Evolutionary conservation across 2,329 filamentous ascomycete species (phyloP), one percentile per base, ranked within the genome.

Genomic region (Cercospora brassicicola): DNA sequence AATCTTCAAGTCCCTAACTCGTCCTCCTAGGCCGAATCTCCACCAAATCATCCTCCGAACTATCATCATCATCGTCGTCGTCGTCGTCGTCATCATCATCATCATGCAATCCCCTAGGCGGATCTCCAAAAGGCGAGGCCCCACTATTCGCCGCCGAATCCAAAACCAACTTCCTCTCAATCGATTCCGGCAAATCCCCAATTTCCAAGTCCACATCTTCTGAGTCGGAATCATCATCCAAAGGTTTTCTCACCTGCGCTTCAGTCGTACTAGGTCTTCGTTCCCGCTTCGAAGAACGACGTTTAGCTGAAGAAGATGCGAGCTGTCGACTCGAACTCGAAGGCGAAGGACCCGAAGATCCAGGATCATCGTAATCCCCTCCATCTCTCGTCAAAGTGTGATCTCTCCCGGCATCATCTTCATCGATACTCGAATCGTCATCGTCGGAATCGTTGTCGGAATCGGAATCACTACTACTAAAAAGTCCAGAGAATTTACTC

Each of bases 351-450:
- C 30, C 31, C 28, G 48, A 23, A 31, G 57, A 53, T 42, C 62
- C 62, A 4, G 67, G 87, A 30, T 85, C 86, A 36, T 84, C 83
- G 30, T 83, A 84, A 61, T 85, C 84, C 75, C 83, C 74, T 9
- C 51, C 64, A 23, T 59, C 61, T 45, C 83, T 56, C 81, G 82
- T 51, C 75, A 77, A 69, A 77, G 76, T 55, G 66, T 74, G 13
- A 71, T 68, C 69, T 13, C 64, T 55, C 83, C 78, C 31, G 82
- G 80, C 51, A 75, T 56, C 62, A 33, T 68, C 66, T 30, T 68
- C 66, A 51, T 65, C 66, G 8, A 65, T 26, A 18, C 59, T 60
- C 79, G 26, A 72, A 62, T 62, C 59, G 79, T 75, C 65, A 79
- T 74, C 87, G 23, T 84, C 82, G 30, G 83, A 84, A 59, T 85